A percentile compares a stretch with the other conserved stretches of the same genome.
phyloP scores from a whole-genome alignment of 2,329 filamentous ascomycete species.

The Orbilia ellipsospora region DNA sequence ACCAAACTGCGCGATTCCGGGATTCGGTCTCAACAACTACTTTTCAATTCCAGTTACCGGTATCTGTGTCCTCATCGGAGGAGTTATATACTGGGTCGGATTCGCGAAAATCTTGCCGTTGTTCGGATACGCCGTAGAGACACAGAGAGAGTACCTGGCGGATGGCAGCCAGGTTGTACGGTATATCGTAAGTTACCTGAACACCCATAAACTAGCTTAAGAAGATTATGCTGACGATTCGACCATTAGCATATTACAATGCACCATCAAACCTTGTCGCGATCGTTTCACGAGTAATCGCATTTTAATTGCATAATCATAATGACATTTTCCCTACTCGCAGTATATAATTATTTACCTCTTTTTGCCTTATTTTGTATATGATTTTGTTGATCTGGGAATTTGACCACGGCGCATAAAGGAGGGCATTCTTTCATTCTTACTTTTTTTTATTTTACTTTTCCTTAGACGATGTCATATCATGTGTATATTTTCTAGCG shows the following conservation, averaged over 20 bases:
- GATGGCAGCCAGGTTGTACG: conserved; percentile 54
- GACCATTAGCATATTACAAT: conserved; percentile 40
- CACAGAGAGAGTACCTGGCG: conserved; percentile 50
- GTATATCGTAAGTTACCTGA: conserved; percentile 38
- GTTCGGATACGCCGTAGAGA: conserved; percentile 61
- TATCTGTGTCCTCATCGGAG: conserved; percentile 67
- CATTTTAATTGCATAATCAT: neutral
- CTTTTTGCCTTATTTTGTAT: neutral
- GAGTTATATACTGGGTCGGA: conserved; percentile 67
- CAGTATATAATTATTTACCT: neutral
- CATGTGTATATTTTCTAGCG: neutral
- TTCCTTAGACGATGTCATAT: conserved; percentile 1
- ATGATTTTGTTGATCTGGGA: conserved; percentile 6
- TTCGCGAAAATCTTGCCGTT: conserved; percentile 68
- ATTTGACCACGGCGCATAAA: conserved; percentile 2
- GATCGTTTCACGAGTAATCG: conserved; percentile 27
- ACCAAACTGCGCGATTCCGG: conserved; percentile 64
- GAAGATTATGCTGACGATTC: neutral
- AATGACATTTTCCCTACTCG: neutral
- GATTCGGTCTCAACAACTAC: conserved; percentile 62
- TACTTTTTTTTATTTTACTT: neutral
- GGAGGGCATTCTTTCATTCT: neutral
- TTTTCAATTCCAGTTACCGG: conserved; percentile 71
- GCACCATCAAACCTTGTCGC: conserved; percentile 43
- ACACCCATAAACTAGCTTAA: neutral